Base-by-base conservation (phyloP, 2,329 filamentous ascomycete species). In the Didymellaceae sp. region DNA sequence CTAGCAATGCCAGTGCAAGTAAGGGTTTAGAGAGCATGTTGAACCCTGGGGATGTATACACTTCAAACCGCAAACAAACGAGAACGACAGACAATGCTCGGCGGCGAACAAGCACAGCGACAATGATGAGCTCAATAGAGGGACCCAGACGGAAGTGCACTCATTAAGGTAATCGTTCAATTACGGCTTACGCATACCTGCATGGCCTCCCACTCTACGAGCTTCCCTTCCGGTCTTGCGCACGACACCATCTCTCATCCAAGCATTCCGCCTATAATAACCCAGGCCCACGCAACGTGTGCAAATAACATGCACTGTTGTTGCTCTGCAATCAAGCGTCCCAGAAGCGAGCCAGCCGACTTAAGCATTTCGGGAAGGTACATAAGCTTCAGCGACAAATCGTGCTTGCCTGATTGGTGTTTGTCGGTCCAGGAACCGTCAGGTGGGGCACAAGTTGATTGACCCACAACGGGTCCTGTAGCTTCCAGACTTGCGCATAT, bases 281-380 rank as follows among this genome's bases (percentile, higher is more conserved):
- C 16, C 9, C 11, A 2, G 22, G 24, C n/a, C 11, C 5, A n/a
- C 11, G 20, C 45, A 48, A 42, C 37, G 38, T 48, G 45, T 30
- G 24, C 31, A 26, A 18, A 13, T 20, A 11, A 8, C 18, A 11
- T 32, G 13, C 17, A 16, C 11, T 5, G 11, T 17, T 41, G 9
- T 24, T n/a, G n/a, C n/a, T n/a, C 18, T 31, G 5, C 18, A 24
- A 22, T 38, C 40, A 18, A 30, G 28, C 24, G 25, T 18, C n/a
- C 24, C 8, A n/a, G 38, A 16, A 18, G 13, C 46, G 21, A 33
- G 28, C n/a, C 38, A 22, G 34, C 20, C 17, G 33, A 33, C 30
- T 37, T 51, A 60, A 61, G 57, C 59, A 58, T 60, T 59, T 61
- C 40, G 45, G 57, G 54, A 60, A 59, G 59, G 54, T 56, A 47